Evolutionary conservation across 106 monocot species (phyloP).

Genomic region (Acorus calamus): DNA sequence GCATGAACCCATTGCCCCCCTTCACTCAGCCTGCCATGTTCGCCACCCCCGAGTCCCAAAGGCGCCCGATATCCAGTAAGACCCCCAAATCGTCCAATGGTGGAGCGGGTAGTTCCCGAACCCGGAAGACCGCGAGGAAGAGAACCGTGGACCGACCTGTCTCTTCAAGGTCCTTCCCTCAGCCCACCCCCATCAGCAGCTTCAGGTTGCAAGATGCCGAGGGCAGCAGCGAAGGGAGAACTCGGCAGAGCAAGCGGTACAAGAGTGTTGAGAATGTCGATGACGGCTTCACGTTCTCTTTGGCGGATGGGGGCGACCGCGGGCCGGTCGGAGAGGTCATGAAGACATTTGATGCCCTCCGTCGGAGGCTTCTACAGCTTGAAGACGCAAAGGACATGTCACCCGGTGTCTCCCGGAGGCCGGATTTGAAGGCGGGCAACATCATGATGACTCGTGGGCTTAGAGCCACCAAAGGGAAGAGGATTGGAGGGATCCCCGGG

Average conservation of each 20-base stretch:
- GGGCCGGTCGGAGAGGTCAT: slow-evolving; percentile 49
- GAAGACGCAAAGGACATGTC: slow-evolving; percentile 37
- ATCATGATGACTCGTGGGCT: slow-evolving; percentile 45
- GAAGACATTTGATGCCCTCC: slow-evolving; percentile 64
- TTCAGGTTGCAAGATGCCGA: too few relatives aligned
- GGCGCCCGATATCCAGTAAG: too few relatives aligned
- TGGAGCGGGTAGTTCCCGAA: too few relatives aligned
- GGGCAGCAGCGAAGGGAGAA: too few relatives aligned
- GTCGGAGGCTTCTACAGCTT: slow-evolving; percentile 50
- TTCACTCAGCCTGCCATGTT: slow-evolving; percentile 1
- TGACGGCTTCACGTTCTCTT: slow-evolving; percentile 15
- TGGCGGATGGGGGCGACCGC: slow-evolving; percentile 20
- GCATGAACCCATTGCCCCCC: background rate
- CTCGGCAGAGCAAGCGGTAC: slow-evolving; percentile 3
- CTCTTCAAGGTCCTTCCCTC: too few relatives aligned
- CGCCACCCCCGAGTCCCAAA: background rate
- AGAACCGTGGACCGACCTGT: too few relatives aligned
- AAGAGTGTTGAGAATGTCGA: slow-evolving; percentile 2
- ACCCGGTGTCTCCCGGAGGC: slow-evolving; percentile 11
- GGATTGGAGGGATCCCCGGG: slow-evolving; percentile 55
- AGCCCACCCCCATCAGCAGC: too few relatives aligned
- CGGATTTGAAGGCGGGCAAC: slow-evolving; percentile 45
- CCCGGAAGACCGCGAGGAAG: too few relatives aligned
- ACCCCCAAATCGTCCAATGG: too few relatives aligned
- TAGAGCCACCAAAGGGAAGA: slow-evolving; percentile 38